Conservation (phyloP, 1,139 yeast species). For the Schwanniomyces etchellsii region DNA sequence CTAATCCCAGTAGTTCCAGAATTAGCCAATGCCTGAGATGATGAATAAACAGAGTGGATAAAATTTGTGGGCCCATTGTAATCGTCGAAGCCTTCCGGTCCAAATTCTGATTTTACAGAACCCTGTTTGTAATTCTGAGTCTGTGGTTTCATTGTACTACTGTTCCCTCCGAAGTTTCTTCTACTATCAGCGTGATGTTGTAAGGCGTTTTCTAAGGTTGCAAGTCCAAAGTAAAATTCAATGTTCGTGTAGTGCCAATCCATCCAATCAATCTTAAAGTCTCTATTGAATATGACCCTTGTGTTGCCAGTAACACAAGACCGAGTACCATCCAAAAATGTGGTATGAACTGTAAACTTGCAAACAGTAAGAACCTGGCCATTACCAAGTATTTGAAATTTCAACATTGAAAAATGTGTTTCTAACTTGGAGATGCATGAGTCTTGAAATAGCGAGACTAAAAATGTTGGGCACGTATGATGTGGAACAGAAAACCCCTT, state of each 20-base stretch:
- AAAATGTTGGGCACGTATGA: constrained; percentile 62
- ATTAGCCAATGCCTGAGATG: constrained; percentile 20
- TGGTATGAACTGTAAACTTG: constrained; percentile 47
- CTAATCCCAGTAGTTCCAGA: constrained; percentile 52
- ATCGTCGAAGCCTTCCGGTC: constrained; percentile 11
- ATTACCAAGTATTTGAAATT: constrained; percentile 61
- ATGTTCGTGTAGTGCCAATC: constrained; percentile 47
- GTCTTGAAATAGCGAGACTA: constrained; percentile 47
- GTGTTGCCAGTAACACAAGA: constrained; percentile 57
- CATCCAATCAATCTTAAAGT: constrained; percentile 64
- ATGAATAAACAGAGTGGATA: constrained; percentile 16
- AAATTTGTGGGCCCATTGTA: constrained; percentile 12
- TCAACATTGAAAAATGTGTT: constrained; percentile 55
- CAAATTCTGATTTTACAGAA: not conserved
- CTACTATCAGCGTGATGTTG: constrained; percentile 6
- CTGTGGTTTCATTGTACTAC: too few relatives aligned
- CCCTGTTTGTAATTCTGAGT: not conserved
- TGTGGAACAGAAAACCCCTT: constrained; percentile 61
- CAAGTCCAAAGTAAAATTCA: constrained; percentile 20
- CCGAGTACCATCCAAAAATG: constrained; percentile 64
- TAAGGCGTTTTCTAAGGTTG: constrained; percentile 24
- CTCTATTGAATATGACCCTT: constrained; percentile 55
- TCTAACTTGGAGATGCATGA: constrained; percentile 51
- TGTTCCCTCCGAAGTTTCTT: too few relatives aligned
- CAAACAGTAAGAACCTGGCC: constrained; percentile 63